Conservation (phyloP, 192 early-diverging fungal species). For the Backusella sp. region DNA sequence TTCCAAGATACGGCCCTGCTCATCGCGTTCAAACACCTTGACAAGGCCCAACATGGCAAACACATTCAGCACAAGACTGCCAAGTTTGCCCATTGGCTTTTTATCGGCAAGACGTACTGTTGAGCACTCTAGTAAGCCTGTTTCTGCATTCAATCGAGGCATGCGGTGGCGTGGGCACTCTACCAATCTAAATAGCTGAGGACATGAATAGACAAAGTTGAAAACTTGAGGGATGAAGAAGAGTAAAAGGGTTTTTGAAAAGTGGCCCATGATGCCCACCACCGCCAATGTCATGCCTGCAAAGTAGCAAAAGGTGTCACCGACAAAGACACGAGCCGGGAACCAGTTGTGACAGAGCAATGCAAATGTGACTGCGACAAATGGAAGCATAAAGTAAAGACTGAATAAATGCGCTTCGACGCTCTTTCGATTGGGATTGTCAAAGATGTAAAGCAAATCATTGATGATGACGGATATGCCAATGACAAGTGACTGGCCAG, state of each 20-base stretch:
- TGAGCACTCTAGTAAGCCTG: slow-evolving; percentile 41
- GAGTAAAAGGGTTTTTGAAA: slow-evolving; percentile 89
- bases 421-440: slow-evolving; percentile 46
- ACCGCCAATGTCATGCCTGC: slow-evolving; percentile 99
- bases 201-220: slow-evolving; percentile 94
- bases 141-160: slow-evolving; percentile 61
- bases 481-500: slow-evolving; percentile 90
- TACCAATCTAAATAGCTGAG: slow-evolving; percentile 93
- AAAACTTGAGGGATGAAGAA: slow-evolving; percentile 97
- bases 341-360: slow-evolving; percentile 91
- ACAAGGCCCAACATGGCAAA: slow-evolving; percentile 52
- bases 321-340: slow-evolving; percentile 90
- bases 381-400: slow-evolving; percentile 91
- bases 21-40: slow-evolving; percentile 49
- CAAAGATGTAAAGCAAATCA: slow-evolving; percentile 66
- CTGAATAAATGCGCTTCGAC: slow-evolving; percentile 84
- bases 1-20: slow-evolving; percentile 48
- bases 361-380: slow-evolving; percentile 81
- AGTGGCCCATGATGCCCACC: slow-evolving; percentile 90
- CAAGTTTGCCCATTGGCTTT: slow-evolving; percentile 43
- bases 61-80: slow-evolving; percentile 51
- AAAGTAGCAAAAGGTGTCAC: slow-evolving; percentile 98
- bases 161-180: slow-evolving; percentile 95
- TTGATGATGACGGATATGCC: slow-evolving; percentile 79
- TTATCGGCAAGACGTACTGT: slow-evolving; percentile 21